Conservation (phyloP, 805 yeast genomes). For the Monosporozyma solicola region DNA sequence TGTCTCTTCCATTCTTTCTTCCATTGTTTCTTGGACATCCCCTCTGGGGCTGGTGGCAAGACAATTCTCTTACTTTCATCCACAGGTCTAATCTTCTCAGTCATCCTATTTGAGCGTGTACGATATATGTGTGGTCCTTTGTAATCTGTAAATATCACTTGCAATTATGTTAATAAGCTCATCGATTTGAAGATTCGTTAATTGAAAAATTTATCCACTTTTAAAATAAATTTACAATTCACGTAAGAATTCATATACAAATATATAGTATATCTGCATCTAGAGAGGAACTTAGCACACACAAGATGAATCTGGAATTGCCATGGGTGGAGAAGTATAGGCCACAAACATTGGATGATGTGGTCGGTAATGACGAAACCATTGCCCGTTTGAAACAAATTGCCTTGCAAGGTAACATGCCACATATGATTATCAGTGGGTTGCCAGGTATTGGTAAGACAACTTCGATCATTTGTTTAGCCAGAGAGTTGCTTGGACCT, state of each 20-base stretch:
- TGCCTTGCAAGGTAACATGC: constrained; percentile 91
- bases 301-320: constrained; percentile 20
- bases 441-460: constrained; percentile 97
- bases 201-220: background rate
- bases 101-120: background rate
- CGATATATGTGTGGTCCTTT: too few species aligned
- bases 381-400: constrained; percentile 74
- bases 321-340: constrained; percentile 93
- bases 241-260: background rate
- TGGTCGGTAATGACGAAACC: constrained; percentile 91
- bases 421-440: constrained; percentile 92
- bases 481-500: constrained; percentile 70
- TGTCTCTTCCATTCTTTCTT: constrained; percentile 56
- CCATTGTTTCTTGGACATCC: constrained; percentile 82
- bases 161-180: background rate
- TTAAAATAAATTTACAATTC: background rate
- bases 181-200: background rate
- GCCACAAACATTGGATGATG: constrained; percentile 67
- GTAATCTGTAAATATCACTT: too few species aligned
- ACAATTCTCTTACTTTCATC: constrained; percentile 1
- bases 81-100: background rate
- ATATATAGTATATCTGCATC: background rate
- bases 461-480: constrained; percentile 85
- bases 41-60: constrained; percentile 54
- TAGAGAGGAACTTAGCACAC: background rate